Evolutionary conservation across 2,329 filamentous ascomycete species (phyloP).

Genomic region (Boeremia exigua): DNA sequence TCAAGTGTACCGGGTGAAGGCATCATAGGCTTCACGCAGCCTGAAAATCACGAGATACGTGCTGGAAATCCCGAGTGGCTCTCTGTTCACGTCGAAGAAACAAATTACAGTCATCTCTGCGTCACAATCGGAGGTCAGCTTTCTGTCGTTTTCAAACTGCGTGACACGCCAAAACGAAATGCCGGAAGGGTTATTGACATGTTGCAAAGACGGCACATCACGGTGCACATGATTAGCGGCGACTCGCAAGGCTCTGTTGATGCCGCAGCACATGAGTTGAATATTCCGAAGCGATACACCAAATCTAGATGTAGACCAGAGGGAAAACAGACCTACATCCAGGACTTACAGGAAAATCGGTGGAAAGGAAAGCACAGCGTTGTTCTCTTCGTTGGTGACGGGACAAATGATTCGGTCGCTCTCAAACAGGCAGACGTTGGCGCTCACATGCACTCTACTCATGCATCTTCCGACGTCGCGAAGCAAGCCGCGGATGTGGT

Average conservation of each 20-base stretch:
- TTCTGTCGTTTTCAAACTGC: constrained; percentile 59
- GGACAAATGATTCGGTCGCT: constrained; percentile 78
- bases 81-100: constrained; percentile 36
- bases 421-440: constrained; percentile 74
- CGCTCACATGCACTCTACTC: constrained; percentile 65
- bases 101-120: constrained; percentile 44
- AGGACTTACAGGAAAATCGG: constrained; percentile 30
- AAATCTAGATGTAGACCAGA: constrained; percentile 57
- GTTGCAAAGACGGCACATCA: constrained; percentile 57
- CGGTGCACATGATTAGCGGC: constrained; percentile 63
- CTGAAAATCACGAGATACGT: constrained; percentile 36
- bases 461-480: constrained; percentile 64
- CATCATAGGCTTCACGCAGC: constrained; percentile 48
- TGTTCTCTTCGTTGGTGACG: constrained; percentile 76
- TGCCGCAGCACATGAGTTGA: constrained; percentile 50
- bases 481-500: constrained; percentile 72
- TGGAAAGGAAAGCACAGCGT: constrained; percentile 28
- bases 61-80: constrained; percentile 60
- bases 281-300: constrained; percentile 49
- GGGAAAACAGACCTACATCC: constrained; percentile 63
- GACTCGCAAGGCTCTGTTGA: constrained; percentile 60
- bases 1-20: constrained; percentile 53
- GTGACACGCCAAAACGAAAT: constrained; percentile 56
- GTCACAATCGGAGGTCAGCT: constrained; percentile 45
- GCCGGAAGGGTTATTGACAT: constrained; percentile 59